Evolutionary conservation across 2,329 filamentous ascomycete genomes (phyloP).

Genomic region (Dactylella cylindrospora): DNA sequence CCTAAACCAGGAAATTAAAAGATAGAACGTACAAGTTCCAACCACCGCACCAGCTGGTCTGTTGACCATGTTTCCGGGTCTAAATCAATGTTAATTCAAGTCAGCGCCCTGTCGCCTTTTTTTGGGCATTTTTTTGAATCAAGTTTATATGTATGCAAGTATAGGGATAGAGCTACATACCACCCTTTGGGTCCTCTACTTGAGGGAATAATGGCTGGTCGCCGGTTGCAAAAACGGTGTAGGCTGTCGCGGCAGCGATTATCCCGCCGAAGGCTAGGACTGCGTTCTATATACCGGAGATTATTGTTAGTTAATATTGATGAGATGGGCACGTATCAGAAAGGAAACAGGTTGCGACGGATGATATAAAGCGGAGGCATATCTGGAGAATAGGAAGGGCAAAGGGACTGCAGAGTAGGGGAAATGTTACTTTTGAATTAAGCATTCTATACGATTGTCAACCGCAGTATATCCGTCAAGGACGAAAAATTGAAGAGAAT

Average conservation of each 20-base stretch:
- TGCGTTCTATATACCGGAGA: slow-evolving; percentile 33
- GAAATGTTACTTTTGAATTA: slow-evolving; percentile 28
- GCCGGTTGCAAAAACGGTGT: slow-evolving; percentile 16
- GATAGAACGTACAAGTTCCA: slow-evolving; percentile 19
- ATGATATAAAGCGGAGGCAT: too few relatives aligned
- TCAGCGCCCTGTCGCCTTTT: background rate
- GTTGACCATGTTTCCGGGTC: slow-evolving; percentile 37
- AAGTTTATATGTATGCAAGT: too few relatives aligned
- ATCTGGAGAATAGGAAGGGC: too few relatives aligned
- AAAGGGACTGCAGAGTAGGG: too few relatives aligned
- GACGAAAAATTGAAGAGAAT: too few relatives aligned
- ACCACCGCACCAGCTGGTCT: slow-evolving; percentile 30
- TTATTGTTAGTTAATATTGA: too few relatives aligned
- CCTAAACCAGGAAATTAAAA: background rate
- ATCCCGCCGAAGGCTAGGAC: slow-evolving; percentile 42
- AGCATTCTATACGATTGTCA: slow-evolving; percentile 11
- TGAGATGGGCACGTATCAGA: too few relatives aligned
- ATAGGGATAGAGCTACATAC: slow-evolving; percentile 7
- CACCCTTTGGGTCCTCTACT: slow-evolving; percentile 20
- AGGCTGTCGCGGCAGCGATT: slow-evolving; percentile 34
- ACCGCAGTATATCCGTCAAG: too few relatives aligned
- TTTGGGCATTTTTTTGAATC: background rate
- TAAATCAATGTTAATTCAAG: background rate
- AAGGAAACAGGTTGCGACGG: too few relatives aligned
- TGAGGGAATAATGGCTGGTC: slow-evolving; percentile 40